Conservation (phyloP, 2,329 filamentous ascomycete genomes). For the Ceratocystis ficicola region DNA sequence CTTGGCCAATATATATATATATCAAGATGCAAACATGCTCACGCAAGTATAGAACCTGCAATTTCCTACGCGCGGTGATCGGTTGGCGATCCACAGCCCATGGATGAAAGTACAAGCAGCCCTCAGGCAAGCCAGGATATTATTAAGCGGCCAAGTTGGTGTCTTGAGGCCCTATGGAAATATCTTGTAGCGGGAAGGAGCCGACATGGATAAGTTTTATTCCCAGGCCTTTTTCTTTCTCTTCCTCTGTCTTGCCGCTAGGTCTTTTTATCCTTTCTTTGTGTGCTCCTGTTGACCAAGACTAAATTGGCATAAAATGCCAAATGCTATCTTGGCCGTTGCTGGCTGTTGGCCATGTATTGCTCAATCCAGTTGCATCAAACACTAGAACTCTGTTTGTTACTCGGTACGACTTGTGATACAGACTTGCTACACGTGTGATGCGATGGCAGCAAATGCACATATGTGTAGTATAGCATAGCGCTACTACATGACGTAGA, state of each 20-base stretch:
- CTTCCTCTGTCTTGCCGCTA: too few relatives aligned
- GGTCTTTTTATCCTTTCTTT: too few relatives aligned
- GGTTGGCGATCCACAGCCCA: not conserved
- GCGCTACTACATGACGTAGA: not conserved
- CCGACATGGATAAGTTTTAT: conserved; percentile 12
- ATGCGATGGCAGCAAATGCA: not conserved
- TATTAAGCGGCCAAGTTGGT: not conserved
- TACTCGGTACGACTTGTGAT: not conserved
- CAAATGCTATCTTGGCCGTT: too few relatives aligned
- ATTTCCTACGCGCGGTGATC: not conserved
- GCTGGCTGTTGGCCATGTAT: not conserved
- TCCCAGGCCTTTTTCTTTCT: not conserved
- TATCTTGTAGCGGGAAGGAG: conserved; percentile 5
- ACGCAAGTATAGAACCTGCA: not conserved
- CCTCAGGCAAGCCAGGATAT: not conserved
- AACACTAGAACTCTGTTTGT: not conserved
- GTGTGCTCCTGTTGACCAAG: too few relatives aligned
- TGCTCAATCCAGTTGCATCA: not conserved
- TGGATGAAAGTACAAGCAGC: not conserved
- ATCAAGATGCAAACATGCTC: not conserved
- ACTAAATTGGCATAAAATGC: too few relatives aligned
- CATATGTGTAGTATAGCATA: not conserved
- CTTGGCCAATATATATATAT: not conserved
- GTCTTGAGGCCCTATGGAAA: not conserved
- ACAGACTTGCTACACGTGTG: not conserved